phyloP scores from a whole-genome alignment of 345 rosid species.

The Capsella bursapastoris region DNA sequence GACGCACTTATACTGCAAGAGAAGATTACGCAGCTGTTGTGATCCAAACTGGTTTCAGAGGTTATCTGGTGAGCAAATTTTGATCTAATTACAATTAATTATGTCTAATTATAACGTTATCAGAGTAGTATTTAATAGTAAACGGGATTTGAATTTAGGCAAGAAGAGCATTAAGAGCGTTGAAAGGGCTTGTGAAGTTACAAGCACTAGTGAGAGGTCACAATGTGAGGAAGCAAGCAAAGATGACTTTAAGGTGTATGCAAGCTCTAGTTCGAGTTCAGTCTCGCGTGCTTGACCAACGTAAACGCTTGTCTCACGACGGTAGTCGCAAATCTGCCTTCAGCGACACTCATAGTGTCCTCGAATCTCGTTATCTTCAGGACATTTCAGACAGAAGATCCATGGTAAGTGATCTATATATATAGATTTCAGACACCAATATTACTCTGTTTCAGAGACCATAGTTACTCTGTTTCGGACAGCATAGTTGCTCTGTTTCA shows the following conservation, averaged over 20 bases:
- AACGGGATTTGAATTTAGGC: constrained; percentile 44
- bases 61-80: constrained; percentile 61
- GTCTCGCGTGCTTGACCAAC: constrained; percentile 73
- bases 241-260: constrained; percentile 83
- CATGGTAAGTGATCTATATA: constrained; percentile 35
- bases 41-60: constrained; percentile 85
- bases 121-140: neutral
- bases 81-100: too few species aligned
- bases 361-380: constrained; percentile 65
- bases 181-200: constrained; percentile 77
- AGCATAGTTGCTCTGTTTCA: constrained; percentile 13
- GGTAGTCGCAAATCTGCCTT: constrained; percentile 71
- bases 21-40: constrained; percentile 55
- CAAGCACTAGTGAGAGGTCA: constrained; percentile 90
- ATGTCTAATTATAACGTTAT: neutral
- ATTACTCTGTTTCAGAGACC: neutral
- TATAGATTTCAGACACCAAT: too few species aligned
- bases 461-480: constrained; percentile 16
- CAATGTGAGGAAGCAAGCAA: constrained; percentile 85
- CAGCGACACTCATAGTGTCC: constrained; percentile 58
- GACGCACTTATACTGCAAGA: constrained; percentile 50
- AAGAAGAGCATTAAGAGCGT: constrained; percentile 73
- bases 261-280: constrained; percentile 87
- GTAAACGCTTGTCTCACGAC: constrained; percentile 69
- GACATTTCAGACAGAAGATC: constrained; percentile 75